Percentiles rank a stretch among this genome's conserved stretches.
Conservation (phyloP, 106 monocot species). For the Amphibolis antarctica region DNA sequence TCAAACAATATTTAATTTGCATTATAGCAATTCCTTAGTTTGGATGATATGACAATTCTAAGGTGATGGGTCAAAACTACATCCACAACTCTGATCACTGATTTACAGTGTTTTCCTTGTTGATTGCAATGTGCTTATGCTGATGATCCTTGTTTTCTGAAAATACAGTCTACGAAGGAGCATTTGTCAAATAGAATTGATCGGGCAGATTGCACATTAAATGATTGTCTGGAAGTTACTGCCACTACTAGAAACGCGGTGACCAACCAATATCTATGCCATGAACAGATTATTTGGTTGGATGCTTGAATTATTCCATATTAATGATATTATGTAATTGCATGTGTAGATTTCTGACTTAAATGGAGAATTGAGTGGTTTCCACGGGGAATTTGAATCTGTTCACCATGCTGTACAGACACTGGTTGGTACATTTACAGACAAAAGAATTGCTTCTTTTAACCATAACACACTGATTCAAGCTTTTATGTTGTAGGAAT, state of each 20-base stretch:
- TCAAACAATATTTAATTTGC: no score
- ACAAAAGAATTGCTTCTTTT: no score
- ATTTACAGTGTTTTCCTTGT: no score
- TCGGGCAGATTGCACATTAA: conserved; percentile 15
- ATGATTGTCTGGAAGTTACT: conserved; percentile 20
- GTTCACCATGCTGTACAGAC: conserved; percentile 18
- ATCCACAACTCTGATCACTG: no score
- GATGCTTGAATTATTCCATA: not conserved
- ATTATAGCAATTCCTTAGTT: no score
- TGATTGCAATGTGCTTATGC: no score
- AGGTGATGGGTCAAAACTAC: no score
- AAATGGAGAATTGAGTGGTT: conserved; percentile 15
- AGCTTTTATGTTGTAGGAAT: conserved; percentile 7
- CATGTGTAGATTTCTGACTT: conserved; percentile 12
- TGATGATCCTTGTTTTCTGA: no score
- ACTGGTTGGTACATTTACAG: conserved; percentile 4
- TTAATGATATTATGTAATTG: not conserved
- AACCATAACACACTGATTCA: not conserved
- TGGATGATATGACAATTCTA: no score
- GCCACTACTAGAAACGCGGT: conserved; percentile 14
- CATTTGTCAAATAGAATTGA: conserved; percentile 26
- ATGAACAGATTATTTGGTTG: not conserved
- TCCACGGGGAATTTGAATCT: conserved; percentile 16
- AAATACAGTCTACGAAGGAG: conserved; percentile 10
- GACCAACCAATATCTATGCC: not conserved